Evolutionary conservation across 768 basidiomycete genomes (phyloP), one percentile per base, ranked within the genome.

Genomic region (Leccinum ochraceum): DNA sequence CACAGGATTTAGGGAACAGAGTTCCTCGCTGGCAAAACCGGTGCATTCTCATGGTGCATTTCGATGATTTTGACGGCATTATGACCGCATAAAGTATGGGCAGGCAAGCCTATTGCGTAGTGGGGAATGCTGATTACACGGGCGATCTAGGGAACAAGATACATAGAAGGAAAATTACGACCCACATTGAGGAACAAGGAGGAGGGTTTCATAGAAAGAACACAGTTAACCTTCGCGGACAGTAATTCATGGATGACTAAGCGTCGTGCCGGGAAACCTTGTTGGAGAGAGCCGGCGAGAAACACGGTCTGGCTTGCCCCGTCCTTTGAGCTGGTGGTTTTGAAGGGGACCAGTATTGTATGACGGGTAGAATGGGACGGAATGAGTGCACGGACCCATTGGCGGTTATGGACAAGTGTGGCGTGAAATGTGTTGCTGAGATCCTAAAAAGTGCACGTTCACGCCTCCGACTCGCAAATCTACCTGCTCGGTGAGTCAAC

Each of bases 401-500:
- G 61, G 69, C 68, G 63, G 60, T 69, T 71, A 68, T 65, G 65
- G 70, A 51, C 64, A 56, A 44, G 65, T 72, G 73, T 74, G 76
- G 71, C 75, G 72, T 63, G 72, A 67, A 62, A 64, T 64, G 58
- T 54, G 68, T 55, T 30, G 49, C 49, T 50, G 56, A 67, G 52
- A 26, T 68, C 53, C 66, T 57, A 72, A 76, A 74, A 70, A 70
- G 75, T 66, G 63, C 74, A 73, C 70, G 73, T 67, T 71, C 72
- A 69, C 68, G 68, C 80, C 80, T 80, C 81, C 79, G 79, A 83
- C 81, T 66, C 84, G 81, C 83, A 82, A 83, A 79, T 81, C 77
- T 80, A 73, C 78, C 78, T 80, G 76, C 77, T 83, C 83, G 84
- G 86, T 86, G 79, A 84, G 86, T 81, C 84, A 86, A 87, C 84